Conservation (phyloP, 2,329 filamentous ascomycete genomes). For the Fusarium sp. region DNA sequence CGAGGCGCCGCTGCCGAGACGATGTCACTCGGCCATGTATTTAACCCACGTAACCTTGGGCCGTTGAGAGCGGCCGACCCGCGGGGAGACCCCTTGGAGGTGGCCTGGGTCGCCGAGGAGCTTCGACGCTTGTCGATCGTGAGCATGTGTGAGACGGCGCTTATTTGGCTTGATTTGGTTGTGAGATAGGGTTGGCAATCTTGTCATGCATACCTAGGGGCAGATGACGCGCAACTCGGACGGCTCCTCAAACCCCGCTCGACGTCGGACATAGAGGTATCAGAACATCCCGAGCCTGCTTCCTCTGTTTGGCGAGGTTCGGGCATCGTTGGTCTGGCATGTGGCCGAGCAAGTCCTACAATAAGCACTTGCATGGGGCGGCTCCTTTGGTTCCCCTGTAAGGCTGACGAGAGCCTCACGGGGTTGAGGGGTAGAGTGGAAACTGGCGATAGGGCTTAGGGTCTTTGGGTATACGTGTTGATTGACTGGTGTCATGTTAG, state of each 20-base stretch:
- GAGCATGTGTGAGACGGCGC: conserved; percentile 2
- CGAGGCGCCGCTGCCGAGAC: conserved; percentile 21
- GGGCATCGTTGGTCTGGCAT: conserved; percentile 12
- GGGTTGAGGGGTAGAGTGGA: conserved; percentile 19
- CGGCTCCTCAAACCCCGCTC: conserved; percentile 6
- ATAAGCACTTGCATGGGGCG: conserved; percentile 48
- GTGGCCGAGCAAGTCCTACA: conserved; percentile 30
- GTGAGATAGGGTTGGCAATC: conserved; percentile 31
- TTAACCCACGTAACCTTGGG: not conserved
- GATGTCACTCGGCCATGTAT: not conserved
- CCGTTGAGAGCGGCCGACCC: not conserved
- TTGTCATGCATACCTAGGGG: conserved; percentile 23
- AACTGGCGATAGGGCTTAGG: conserved; percentile 22
- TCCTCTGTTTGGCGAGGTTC: conserved; percentile 16
- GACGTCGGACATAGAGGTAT: conserved; percentile 2
- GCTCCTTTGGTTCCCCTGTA: conserved; percentile 34
- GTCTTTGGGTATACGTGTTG: conserved; percentile 18
- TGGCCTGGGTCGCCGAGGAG: too few relatives aligned
- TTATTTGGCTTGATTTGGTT: conserved; percentile 13
- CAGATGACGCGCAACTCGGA: conserved; percentile 26
- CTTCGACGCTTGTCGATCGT: conserved; percentile 3
- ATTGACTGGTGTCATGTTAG: not conserved
- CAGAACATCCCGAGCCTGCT: conserved; percentile 14
- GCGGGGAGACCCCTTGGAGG: not conserved
- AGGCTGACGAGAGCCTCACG: conserved; percentile 48